Base-by-base conservation (phyloP, 345 rosid species). In the Heritiera fomes region DNA sequence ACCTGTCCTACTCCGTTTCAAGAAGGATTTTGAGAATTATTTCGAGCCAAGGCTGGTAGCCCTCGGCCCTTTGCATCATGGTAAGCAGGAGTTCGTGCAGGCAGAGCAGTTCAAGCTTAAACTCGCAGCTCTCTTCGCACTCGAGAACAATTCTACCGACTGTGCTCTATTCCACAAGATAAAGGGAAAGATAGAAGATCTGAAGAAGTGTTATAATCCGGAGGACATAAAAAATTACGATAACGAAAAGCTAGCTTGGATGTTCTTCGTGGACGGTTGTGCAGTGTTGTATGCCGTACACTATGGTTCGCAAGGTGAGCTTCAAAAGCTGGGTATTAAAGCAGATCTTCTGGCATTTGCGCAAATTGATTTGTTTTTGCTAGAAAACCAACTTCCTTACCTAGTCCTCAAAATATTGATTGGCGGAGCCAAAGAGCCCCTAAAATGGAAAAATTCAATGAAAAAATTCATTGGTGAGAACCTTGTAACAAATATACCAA, bases 311-410 rank as follows among this genome's bases (percentile, higher is more conserved):
- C 8, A 2, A 2, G 9, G 17, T 17, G 45, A 1, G n/a, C 2
- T 12, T 13, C 0, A 12, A 0, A 7, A 32, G 0, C 17, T 71
- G n/a, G 20, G 50, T 12, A 60, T 68, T 3, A 53, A 52, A n/a
- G 38, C 1, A 28, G 41, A 64, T 15, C 13, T n/a, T 9, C 11
- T 17, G 5, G 82, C 56, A n/a, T 66, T 58, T 11, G 75, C 45
- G 9, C 30, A 34, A 0, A 50, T 45, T n/a, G 87, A 84, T 38
- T 15, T 84, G 64, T 63, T 84, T 56, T 60, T 81, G 75, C 74
- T 81, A 0, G 84, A 84, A 60, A 82, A 41, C 45, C 80, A 84
- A 60, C 38, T 84, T 34, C 87, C 84, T 30, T 81, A 15, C 20
- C 9, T 0, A 1, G 53, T 84, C 14, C 73, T 84, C 4, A 12